Percentiles rank a stretch among this genome's conserved stretches.
Conservation (phyloP, 306 rosid species). For the Begonia peltatifolia region DNA sequence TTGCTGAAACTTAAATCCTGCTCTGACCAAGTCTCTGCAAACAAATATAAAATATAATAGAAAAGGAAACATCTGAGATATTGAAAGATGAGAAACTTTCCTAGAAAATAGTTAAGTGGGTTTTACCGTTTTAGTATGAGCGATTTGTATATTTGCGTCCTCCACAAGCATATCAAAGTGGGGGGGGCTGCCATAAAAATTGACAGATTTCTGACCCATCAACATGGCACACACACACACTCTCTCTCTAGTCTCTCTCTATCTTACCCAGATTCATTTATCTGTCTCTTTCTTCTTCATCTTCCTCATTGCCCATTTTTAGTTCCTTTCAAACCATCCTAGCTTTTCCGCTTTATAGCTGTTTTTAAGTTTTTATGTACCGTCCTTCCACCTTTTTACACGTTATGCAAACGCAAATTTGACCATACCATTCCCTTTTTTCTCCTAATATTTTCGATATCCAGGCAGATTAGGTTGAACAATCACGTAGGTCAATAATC, state of each 20-base stretch:
- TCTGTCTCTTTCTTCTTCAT: neutral
- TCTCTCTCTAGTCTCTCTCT: too few species aligned
- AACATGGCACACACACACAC: too few species aligned
- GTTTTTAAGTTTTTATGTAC: neutral
- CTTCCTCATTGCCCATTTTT: neutral
- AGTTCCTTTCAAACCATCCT: too few species aligned
- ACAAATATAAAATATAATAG: neutral
- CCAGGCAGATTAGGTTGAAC: too few species aligned
- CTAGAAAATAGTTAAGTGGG: neutral
- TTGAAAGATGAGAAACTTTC: too few species aligned
- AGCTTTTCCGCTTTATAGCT: too few species aligned
- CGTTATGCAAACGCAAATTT: too few species aligned
- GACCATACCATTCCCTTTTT: too few species aligned
- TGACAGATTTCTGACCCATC: neutral
- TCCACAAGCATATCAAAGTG: neutral
- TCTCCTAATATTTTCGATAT: too few species aligned
- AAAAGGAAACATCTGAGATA: neutral
- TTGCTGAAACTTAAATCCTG: neutral
- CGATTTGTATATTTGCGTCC: constrained; percentile 8
- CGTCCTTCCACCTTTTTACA: neutral
- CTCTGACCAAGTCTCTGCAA: neutral
- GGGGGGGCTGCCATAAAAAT: neutral
- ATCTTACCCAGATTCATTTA: too few species aligned
- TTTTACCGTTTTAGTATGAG: neutral
- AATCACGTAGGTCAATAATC: too few species aligned